These are phyloP conservation scores for Aspergillus neotritici DNA, from an alignment of 2,329 filamentous ascomycete genomes.

Conservation along the genomic window DNA sequence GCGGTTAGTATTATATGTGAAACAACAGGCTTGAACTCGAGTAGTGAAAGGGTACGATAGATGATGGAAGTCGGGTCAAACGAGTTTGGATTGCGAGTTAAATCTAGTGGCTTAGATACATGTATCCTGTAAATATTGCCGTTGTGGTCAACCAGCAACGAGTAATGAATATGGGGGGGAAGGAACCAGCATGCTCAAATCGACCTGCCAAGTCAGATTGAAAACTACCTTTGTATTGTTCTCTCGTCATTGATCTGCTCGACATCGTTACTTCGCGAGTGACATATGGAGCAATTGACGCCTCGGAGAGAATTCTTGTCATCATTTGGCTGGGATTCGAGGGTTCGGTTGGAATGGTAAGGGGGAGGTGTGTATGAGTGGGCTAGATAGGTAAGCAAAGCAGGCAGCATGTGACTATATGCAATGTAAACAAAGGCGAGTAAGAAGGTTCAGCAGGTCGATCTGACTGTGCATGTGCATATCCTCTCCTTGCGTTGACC, in stretches of 20 bases:
- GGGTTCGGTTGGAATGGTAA: neutral
- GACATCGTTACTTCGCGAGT: constrained; percentile 27
- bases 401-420: neutral
- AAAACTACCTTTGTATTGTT: constrained; percentile 37
- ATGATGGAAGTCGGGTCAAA: too few species aligned
- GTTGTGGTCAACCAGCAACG: neutral
- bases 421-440: neutral
- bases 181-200: neutral
- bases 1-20: neutral
- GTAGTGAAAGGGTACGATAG: too few species aligned
- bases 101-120: too few species aligned
- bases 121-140: too few species aligned
- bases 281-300: constrained; percentile 28
- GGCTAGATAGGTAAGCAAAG: neutral
- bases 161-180: neutral
- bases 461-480: too few species aligned
- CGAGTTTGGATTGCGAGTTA: too few species aligned
- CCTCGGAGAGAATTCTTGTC: constrained; percentile 27
- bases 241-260: constrained; percentile 37
- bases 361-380: neutral
- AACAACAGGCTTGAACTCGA: too few species aligned
- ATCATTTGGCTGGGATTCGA: constrained; percentile 21
- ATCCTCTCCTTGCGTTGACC: too few species aligned
- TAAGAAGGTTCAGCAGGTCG: neutral
- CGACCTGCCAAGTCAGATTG: constrained; percentile 33